Base-by-base conservation (phyloP, 2,329 filamentous ascomycete species). In the Rutstroemia sp. region DNA sequence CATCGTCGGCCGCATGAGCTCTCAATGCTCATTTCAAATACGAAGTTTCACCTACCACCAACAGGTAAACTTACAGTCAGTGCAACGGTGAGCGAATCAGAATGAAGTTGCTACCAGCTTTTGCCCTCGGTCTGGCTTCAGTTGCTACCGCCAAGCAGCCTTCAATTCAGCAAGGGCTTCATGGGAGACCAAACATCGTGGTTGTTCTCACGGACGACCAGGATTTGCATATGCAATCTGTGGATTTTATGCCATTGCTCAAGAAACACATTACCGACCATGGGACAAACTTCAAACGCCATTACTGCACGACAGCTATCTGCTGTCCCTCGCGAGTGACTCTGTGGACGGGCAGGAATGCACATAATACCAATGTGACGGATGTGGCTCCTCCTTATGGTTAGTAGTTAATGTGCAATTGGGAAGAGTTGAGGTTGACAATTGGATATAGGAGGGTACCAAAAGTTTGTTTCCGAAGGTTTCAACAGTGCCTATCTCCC, bases 401-500 rank as follows among this genome's bases (percentile, higher is more conserved):
- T 76, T 69, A 57, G 68, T 52, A 21, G 23, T 51, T 2, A 36
- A n/a, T 16, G 27, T 3, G 4, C 19, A 12, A 40, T 8, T 23
- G 7, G 30, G 58, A 74, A 70, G 71, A 71, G 71, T 10, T 21
- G 48, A 50, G 16, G 57, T 63, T 46, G 17, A 34, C 42, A 16
- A 52, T 25, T 19, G 59, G 2, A 51, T 30, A 45, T 23, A 67
- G 77, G 79, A 19, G 80, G 80, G 4, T 89, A 84, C 62, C 80
- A 81, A 1, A 87, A 88, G 63, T 86, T 89, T 56, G 71, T 88
- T 14, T 72, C 73, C 3, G 75, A 86, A 52, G 85, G 86, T 0
- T 76, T 82, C 58, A 87, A 89, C 57, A 77, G 84, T 1, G 78
- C 84, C 38, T 88, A 86, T 58, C 75, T 89, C 0, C 86, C 86